Percentiles rank a stretch among this genome's conserved stretches.
phyloP scores from a whole-genome alignment of 176 grass and related monocot species.

The Poa annua region DNA sequence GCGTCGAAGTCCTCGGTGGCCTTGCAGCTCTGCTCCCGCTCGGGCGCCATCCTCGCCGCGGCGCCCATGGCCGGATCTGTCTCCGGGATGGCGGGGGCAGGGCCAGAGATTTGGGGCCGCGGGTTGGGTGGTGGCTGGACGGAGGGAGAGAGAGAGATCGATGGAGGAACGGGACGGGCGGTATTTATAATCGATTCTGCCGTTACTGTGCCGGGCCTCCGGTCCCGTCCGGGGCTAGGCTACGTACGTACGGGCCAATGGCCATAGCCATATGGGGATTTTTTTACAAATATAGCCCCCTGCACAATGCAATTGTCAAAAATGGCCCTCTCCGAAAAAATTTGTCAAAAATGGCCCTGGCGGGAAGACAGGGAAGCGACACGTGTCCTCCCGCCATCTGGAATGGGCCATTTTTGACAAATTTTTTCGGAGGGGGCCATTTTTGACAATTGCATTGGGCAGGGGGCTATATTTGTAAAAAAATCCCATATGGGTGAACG shows the following conservation, averaged over 20 bases:
- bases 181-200: conserved; percentile 5
- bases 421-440: too few species aligned
- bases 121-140: conserved; percentile 14
- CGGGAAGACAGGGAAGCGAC: too few species aligned
- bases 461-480: too few species aligned
- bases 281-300: too few species aligned
- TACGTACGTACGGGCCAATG: background rate
- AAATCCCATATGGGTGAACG: background rate
- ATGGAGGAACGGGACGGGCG: background rate
- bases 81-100: conserved; percentile 15
- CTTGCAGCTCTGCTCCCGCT: conserved; percentile 42
- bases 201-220: background rate
- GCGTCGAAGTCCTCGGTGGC: conserved; percentile 60
- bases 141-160: background rate
- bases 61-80: conserved; percentile 25
- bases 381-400: too few species aligned
- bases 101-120: conserved; percentile 1
- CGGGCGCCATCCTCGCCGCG: conserved; percentile 4
- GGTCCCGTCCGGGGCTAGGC: background rate
- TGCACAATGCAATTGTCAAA: too few species aligned
- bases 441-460: too few species aligned
- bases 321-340: too few species aligned
- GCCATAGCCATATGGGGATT: too few species aligned
- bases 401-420: too few species aligned
- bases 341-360: too few species aligned